Evolutionary conservation across 2,329 filamentous ascomycete species (phyloP).

Genomic region (Pseudogymnoascus sp.): DNA sequence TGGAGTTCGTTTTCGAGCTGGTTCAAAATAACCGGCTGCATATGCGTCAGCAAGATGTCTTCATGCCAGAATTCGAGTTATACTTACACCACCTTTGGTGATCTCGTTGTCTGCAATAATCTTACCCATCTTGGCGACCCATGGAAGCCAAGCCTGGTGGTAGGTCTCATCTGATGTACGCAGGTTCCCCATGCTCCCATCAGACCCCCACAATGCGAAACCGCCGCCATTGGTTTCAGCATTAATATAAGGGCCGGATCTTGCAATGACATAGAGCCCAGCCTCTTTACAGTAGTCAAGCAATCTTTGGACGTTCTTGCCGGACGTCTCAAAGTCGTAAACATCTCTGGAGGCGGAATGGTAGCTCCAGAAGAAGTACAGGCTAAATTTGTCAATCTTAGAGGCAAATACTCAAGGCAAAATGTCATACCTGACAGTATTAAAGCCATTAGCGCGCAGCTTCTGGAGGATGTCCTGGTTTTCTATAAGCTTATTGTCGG

Average conservation of each 20-base stretch:
- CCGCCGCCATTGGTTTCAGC: slow-evolving; percentile 45
- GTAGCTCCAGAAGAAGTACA: slow-evolving; percentile 47
- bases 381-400: slow-evolving; percentile 20
- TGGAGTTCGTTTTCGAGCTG: slow-evolving; percentile 50
- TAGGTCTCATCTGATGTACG: slow-evolving; percentile 40
- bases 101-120: slow-evolving; percentile 45
- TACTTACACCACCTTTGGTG: slow-evolving; percentile 39
- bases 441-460: slow-evolving; percentile 46
- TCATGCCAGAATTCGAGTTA: background rate
- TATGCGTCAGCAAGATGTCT: background rate
- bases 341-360: slow-evolving; percentile 38
- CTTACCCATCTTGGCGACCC: slow-evolving; percentile 38
- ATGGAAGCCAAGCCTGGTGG: slow-evolving; percentile 40
- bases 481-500: background rate
- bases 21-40: slow-evolving; percentile 41
- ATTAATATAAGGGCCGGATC: slow-evolving; percentile 46
- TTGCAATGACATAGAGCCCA: slow-evolving; percentile 44
- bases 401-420: background rate
- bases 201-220: slow-evolving; percentile 39
- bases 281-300: slow-evolving; percentile 46
- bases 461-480: slow-evolving; percentile 47
- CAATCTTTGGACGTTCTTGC: slow-evolving; percentile 44
- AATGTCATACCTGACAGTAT: slow-evolving; percentile 38
- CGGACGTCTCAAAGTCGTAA: slow-evolving; percentile 45
- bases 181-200: slow-evolving; percentile 39